A percentile compares a stretch with the other conserved stretches of the same genome.
Conservation (phyloP, 2,329 filamentous ascomycete species). For the Stromatinia cepivora region DNA sequence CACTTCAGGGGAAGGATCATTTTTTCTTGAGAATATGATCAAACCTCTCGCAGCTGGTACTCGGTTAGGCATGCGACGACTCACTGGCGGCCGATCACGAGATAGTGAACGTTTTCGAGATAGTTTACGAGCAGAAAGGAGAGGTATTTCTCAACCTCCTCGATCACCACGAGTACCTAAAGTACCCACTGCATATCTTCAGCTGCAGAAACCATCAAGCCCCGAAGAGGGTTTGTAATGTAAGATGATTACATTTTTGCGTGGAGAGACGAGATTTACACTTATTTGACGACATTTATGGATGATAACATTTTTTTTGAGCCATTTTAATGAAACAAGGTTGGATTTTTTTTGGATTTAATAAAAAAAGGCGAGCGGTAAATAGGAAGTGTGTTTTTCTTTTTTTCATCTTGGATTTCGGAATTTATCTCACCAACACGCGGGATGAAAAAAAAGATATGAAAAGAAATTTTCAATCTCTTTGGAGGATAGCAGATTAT, state of each 20-base stretch:
- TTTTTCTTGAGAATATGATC: slow-evolving; percentile 62
- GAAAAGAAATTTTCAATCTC: not conserved
- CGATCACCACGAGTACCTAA: slow-evolving; percentile 40
- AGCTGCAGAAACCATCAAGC: slow-evolving; percentile 32
- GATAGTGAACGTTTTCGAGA: slow-evolving; percentile 41
- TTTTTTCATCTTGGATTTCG: not conserved
- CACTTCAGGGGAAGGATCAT: slow-evolving; percentile 44
- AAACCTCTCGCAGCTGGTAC: slow-evolving; percentile 58
- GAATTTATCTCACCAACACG: not conserved
- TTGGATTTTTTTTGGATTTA: not conserved
- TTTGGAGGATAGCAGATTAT: not conserved
- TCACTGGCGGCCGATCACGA: slow-evolving; percentile 55
- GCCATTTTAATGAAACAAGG: not conserved
- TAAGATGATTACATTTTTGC: not conserved
- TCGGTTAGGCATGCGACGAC: slow-evolving; percentile 58
- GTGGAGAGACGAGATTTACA: not conserved
- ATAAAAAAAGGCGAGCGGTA: not conserved
- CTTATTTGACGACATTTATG: slow-evolving; percentile 6
- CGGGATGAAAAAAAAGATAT: not conserved
- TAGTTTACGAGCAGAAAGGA: slow-evolving; percentile 35
- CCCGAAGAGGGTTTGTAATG: not conserved
- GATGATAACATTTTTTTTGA: not conserved
- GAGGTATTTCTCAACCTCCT: slow-evolving; percentile 37
- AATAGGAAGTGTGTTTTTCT: not conserved
- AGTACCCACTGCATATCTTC: slow-evolving; percentile 39